A percentile compares a stretch with the other conserved stretches of the same genome.
These are phyloP conservation scores for Sphaerulina musiva DNA, from an alignment of 2,329 filamentous ascomycete species.

Conservation along the genomic window DNA sequence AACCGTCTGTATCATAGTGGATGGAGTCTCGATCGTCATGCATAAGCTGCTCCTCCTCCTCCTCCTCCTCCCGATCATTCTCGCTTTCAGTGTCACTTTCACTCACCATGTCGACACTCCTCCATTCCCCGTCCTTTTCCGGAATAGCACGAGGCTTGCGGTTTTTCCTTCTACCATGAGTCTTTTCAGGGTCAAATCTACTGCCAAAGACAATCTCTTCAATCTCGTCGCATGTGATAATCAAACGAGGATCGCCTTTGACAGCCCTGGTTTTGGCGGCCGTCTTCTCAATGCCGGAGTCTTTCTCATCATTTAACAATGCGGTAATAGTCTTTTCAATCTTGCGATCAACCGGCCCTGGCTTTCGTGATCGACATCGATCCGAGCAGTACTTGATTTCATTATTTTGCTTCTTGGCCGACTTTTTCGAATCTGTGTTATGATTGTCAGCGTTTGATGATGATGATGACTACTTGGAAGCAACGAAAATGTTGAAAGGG, in stretches of 20 bases:
- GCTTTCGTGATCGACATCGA: constrained; percentile 48
- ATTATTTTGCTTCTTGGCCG: constrained; percentile 27
- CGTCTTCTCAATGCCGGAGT: constrained; percentile 32
- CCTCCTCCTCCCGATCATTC: constrained; percentile 3
- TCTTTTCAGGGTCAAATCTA: constrained; percentile 41
- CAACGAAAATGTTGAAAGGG: too few relatives aligned
- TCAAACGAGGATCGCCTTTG: constrained; percentile 49
- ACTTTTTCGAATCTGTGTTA: constrained; percentile 17
- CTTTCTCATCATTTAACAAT: constrained; percentile 34
- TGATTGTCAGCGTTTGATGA: too few relatives aligned
- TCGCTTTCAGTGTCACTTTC: neutral
- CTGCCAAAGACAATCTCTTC: constrained; percentile 48
- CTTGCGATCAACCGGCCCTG: constrained; percentile 39
- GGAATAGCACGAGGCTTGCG: constrained; percentile 38
- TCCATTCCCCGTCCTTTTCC: constrained; percentile 37
- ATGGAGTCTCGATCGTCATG: constrained; percentile 16
- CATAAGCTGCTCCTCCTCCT: constrained; percentile 2
- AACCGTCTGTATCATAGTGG: constrained; percentile 9
- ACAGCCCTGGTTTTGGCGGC: constrained; percentile 30
- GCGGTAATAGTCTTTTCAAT: constrained; percentile 49
- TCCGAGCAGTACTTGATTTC: constrained; percentile 53
- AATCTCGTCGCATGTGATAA: constrained; percentile 47
- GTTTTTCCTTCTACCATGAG: constrained; percentile 43
- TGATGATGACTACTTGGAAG: too few relatives aligned
- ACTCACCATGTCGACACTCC: constrained; percentile 41